A percentile compares a stretch with the other conserved stretches of the same genome.
Evolutionary conservation across 2,329 filamentous ascomycete species (phyloP).

Genomic region (Penicillium crustosum): DNA sequence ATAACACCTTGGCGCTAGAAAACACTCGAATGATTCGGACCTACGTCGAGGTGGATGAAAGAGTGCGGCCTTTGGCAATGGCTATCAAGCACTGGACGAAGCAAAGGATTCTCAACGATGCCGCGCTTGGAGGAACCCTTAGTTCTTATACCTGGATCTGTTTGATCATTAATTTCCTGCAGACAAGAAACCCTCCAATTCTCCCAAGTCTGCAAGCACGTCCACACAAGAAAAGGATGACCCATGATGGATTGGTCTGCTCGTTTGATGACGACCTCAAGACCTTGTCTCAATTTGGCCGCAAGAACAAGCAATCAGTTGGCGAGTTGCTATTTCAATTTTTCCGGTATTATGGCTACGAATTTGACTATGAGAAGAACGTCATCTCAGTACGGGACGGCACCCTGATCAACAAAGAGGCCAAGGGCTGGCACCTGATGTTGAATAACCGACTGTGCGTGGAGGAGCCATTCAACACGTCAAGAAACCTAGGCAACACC

Average conservation of each 20-base stretch:
- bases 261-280: constrained; percentile 86
- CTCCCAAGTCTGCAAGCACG: constrained; percentile 81
- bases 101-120: constrained; percentile 88
- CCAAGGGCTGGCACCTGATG: constrained; percentile 82
- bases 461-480: constrained; percentile 92
- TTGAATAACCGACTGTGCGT: constrained; percentile 86
- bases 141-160: constrained; percentile 99
- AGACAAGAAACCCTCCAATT: constrained; percentile 79
- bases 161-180: constrained; percentile 93
- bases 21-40: constrained; percentile 98
- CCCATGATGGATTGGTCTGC: constrained; percentile 65
- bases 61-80: constrained; percentile 91
- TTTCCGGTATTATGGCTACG: constrained; percentile 91
- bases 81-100: constrained; percentile 98
- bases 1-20: constrained; percentile 90
- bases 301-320: constrained; percentile 75
- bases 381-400: constrained; percentile 85
- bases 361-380: constrained; percentile 82
- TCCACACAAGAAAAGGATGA: constrained; percentile 60
- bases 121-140: constrained; percentile 91
- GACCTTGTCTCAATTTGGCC: constrained; percentile 70
- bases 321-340: constrained; percentile 92
- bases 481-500: constrained; percentile 89
- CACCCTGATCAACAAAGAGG: constrained; percentile 72
- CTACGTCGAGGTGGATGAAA: constrained; percentile 88